These are phyloP conservation scores for Hysterium pulicare DNA, from an alignment of 2,329 filamentous ascomycete genomes.

Conservation along the genomic window DNA sequence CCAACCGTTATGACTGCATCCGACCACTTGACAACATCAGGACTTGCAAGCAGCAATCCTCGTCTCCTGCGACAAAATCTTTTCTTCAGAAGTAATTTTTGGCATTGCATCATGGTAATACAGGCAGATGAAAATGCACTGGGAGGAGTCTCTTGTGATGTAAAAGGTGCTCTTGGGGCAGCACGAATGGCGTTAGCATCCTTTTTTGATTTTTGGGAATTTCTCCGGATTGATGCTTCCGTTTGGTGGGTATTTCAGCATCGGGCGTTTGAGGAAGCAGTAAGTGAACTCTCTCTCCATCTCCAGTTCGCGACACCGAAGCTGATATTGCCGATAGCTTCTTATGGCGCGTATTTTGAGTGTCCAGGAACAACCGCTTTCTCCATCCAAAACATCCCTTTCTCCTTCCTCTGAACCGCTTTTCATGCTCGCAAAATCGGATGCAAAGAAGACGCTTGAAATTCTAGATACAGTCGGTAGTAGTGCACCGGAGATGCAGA, in stretches of 20 bases:
- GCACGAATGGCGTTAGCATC: conserved; percentile 70
- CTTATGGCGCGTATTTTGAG: conserved; percentile 39
- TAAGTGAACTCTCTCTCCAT: conserved; percentile 48
- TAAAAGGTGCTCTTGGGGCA: conserved; percentile 68
- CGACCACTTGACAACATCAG: conserved; percentile 58
- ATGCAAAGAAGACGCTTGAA: conserved; percentile 44
- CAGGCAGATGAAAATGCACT: conserved; percentile 67
- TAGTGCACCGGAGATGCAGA: conserved; percentile 47
- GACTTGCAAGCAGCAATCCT: conserved; percentile 58
- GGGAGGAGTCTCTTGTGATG: conserved; percentile 51
- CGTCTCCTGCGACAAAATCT: conserved; percentile 70
- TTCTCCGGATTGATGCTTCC: conserved; percentile 68
- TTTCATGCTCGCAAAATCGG: conserved; percentile 40
- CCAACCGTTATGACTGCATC: conserved; percentile 68
- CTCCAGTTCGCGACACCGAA: too few relatives aligned
- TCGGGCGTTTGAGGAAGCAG: conserved; percentile 71
- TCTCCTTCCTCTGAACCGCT: conserved; percentile 28
- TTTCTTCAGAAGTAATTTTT: conserved; percentile 78
- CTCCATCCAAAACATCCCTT: conserved; percentile 21
- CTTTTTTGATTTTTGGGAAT: conserved; percentile 69
- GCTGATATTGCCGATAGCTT: conserved; percentile 22
- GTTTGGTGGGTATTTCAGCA: conserved; percentile 88
- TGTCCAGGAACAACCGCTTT: conserved; percentile 32
- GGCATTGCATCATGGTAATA: conserved; percentile 77
- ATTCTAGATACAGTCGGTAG: conserved; percentile 44